Evolutionary conservation across 2,329 filamentous ascomycete genomes (phyloP), one percentile per base, ranked within the genome.

Genomic region (Trichothecium roseum): DNA sequence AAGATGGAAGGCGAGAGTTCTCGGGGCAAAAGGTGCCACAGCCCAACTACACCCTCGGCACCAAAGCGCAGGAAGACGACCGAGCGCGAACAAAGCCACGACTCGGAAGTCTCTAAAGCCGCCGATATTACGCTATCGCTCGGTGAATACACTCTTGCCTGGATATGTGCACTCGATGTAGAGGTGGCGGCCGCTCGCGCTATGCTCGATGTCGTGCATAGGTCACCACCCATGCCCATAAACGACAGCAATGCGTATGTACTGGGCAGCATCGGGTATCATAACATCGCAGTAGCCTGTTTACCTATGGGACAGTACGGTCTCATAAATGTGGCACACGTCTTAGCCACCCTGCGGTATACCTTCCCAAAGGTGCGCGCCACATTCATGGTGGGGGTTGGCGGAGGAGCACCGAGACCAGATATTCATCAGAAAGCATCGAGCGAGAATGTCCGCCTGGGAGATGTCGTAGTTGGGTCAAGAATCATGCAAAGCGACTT

Each of bases 91-190:
- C n/a, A n/a, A n/a, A n/a, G n/a, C n/a, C n/a, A n/a, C n/a, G n/a
- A n/a, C n/a, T n/a, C n/a, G n/a, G n/a, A n/a, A n/a, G n/a, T n/a
- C n/a, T n/a, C n/a, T n/a, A n/a, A n/a, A n/a, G n/a, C n/a, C n/a
- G n/a, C n/a, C n/a, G n/a, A n/a, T n/a, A n/a, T n/a, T n/a, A n/a
- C n/a, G n/a, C n/a, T n/a, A n/a, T n/a, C n/a, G n/a, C n/a, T n/a
- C n/a, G n/a, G n/a, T n/a, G n/a, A n/a, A 10, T 53, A 51, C 28
- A 47, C 44, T 2, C 32, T 52, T 18, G 48, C 40, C 8, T 53
- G 48, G 50, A 43, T 52, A 14, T 50, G 42, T 28, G 47, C 47
- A 3, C 37, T 51, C 3, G 18, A 30, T 2, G 35, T 38, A 2
- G 49, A 53, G 17, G 32, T 38, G 28, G 38, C 44, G 17, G 48